Evolutionary conservation across 164 flowering plant species (phyloP).

Genomic region (Liquidambar formosana): DNA sequence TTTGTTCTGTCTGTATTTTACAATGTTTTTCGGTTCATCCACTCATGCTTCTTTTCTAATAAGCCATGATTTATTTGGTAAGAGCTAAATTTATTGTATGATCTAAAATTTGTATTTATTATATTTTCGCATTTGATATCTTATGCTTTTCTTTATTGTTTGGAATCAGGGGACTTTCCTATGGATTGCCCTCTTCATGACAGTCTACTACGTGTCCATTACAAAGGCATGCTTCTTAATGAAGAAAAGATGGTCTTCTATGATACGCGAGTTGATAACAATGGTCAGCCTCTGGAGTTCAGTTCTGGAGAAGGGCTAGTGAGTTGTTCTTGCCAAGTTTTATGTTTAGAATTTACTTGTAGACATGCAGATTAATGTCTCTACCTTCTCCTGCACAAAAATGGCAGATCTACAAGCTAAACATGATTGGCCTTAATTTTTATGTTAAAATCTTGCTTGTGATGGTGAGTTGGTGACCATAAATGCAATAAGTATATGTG

Average conservation of each 20-base stretch:
- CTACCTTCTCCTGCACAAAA: neutral
- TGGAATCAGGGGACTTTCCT: conserved; percentile 83
- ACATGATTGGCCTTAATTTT: too few species aligned
- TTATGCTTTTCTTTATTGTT: conserved; percentile 9
- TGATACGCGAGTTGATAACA: conserved; percentile 80
- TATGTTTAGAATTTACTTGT: neutral
- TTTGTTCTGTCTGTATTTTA: too few species aligned
- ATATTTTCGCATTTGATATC: neutral
- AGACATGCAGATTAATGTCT: neutral
- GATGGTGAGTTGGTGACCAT: neutral
- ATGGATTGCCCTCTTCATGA: conserved; percentile 99
- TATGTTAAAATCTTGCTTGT: neutral
- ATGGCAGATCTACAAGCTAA: neutral
- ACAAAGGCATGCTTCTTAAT: conserved; percentile 81
- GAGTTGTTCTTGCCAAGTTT: conserved; percentile 35
- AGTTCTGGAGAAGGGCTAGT: conserved; percentile 97
- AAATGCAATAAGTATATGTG: conserved; percentile 6
- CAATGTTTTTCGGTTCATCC: too few species aligned
- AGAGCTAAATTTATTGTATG: neutral
- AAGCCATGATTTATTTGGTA: neutral
- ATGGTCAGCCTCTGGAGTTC: conserved; percentile 90
- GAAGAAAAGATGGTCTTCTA: conserved; percentile 75
- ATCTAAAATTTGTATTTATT: neutral
- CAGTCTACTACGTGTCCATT: conserved; percentile 83
- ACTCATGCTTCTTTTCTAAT: neutral